phyloP scores from a whole-genome alignment of 306 rosid genomes.

The Fagus crenata region DNA sequence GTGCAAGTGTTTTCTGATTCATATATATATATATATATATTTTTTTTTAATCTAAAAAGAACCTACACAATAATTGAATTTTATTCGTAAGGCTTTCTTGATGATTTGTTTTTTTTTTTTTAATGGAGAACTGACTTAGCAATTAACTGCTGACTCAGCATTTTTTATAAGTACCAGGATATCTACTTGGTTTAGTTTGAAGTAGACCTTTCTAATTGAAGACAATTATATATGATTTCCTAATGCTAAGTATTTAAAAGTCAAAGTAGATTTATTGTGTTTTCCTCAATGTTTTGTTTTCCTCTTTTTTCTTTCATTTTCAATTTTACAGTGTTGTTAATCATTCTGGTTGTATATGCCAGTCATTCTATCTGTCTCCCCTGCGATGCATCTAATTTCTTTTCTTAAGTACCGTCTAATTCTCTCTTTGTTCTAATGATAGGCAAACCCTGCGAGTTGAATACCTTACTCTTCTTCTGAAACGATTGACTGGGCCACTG shows the following conservation, averaged over 20 bases:
- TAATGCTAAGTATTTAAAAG: background rate
- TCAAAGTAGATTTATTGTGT: background rate
- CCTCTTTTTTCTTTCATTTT: background rate
- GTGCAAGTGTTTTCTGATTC: slow-evolving; percentile 14
- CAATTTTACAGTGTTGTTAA: background rate
- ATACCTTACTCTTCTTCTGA: slow-evolving; percentile 64
- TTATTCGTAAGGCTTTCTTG: slow-evolving; percentile 6
- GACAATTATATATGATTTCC: background rate
- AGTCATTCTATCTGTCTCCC: slow-evolving; percentile 5
- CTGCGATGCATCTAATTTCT: slow-evolving; percentile 7
- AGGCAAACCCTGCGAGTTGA: slow-evolving; percentile 80
- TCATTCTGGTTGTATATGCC: background rate
- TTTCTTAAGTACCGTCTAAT: slow-evolving; percentile 5
- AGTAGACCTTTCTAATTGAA: background rate
- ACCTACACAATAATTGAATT: slow-evolving; percentile 19
- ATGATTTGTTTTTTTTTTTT: slow-evolving; percentile 9
- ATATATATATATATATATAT: no score
- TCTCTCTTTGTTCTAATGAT: slow-evolving; percentile 29
- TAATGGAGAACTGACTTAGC: slow-evolving; percentile 1
- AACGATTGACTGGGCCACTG: slow-evolving; percentile 73
- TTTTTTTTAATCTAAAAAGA: slow-evolving; percentile 10
- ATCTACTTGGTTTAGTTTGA: background rate
- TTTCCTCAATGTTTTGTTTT: background rate
- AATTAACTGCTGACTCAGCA: background rate
- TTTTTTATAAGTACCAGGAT: background rate